A percentile compares a stretch with the other conserved stretches of the same genome.
Conservation (phyloP, 257 asterid species). For the Cynanchum wilfordii region DNA sequence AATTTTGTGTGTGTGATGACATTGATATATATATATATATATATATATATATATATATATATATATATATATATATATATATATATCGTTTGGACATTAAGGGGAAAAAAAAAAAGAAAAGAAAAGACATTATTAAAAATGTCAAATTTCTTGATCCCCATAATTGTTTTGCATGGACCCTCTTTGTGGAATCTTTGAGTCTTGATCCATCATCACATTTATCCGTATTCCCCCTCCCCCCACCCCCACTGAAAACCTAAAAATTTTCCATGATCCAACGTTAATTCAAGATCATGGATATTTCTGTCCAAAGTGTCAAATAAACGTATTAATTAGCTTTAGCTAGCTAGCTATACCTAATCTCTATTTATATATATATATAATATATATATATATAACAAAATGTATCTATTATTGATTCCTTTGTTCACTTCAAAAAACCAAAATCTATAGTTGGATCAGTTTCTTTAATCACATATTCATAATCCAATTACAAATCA, state of each 20-base stretch:
- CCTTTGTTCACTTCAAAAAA: slow-evolving; percentile 6
- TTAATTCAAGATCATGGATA: slow-evolving; percentile 4
- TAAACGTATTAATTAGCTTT: no score
- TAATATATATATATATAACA: no score
- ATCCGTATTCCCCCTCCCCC: not conserved
- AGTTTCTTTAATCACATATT: not conserved
- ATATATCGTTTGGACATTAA: not conserved
- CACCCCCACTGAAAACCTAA: not conserved
- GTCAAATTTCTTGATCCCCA: slow-evolving; percentile 9
- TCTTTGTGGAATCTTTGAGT: slow-evolving; percentile 3
- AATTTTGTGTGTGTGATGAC: slow-evolving; percentile 18
- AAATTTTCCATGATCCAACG: not conserved
- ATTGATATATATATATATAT: not conserved
- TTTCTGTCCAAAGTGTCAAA: slow-evolving; percentile 1
- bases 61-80: not conserved
- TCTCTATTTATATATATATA: no score
- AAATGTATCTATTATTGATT: not conserved
- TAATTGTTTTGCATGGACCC: not conserved
- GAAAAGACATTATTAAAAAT: not conserved
- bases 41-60: not conserved
- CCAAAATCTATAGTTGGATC: not conserved
- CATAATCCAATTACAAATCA: not conserved
- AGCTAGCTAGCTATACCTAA: no score
- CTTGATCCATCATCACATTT: slow-evolving; percentile 6
- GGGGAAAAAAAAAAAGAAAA: not conserved